These are phyloP conservation scores for Aspergillus jensenii DNA, from an alignment of 2,329 filamentous ascomycete genomes.

Conservation along the genomic window DNA sequence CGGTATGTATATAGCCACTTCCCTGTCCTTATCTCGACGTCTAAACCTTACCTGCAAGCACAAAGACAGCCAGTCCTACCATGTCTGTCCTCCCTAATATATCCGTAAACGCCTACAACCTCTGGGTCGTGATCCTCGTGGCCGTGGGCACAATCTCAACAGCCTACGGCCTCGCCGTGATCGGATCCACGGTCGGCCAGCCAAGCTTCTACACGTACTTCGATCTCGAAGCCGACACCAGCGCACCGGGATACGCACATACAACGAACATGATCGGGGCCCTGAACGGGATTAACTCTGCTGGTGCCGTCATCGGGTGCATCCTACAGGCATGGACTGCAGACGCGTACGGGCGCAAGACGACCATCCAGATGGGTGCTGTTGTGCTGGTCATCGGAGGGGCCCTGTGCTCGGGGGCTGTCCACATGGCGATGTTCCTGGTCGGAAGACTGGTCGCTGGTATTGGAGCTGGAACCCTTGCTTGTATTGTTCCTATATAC, in stretches of 20 bases:
- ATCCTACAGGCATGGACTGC: constrained; percentile 41
- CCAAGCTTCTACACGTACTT: constrained; percentile 47
- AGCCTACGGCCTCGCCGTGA: constrained; percentile 36
- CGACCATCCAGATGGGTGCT: constrained; percentile 19
- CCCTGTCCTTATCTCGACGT: background rate
- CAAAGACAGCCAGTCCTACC: background rate
- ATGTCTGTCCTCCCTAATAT: background rate
- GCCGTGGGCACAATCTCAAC: constrained; percentile 35
- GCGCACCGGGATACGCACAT: constrained; percentile 41
- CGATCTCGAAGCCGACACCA: constrained; percentile 34
- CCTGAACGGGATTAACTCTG: constrained; percentile 47
- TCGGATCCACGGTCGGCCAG: constrained; percentile 48
- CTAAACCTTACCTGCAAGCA: background rate
- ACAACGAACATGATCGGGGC: constrained; percentile 47
- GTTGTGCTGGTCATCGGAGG: background rate
- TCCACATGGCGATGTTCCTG: constrained; percentile 5
- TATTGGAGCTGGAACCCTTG: background rate
- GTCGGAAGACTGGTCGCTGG: background rate
- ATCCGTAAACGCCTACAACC: constrained; percentile 30
- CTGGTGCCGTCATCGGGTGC: constrained; percentile 42
- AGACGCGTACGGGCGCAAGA: constrained; percentile 39
- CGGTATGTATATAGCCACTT: background rate
- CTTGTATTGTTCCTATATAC: background rate
- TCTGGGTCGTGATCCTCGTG: constrained; percentile 34
- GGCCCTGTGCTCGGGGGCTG: background rate